These are phyloP conservation scores for Balansia obtecta DNA, from an alignment of 2,329 filamentous ascomycete species.

Conservation along the genomic window DNA sequence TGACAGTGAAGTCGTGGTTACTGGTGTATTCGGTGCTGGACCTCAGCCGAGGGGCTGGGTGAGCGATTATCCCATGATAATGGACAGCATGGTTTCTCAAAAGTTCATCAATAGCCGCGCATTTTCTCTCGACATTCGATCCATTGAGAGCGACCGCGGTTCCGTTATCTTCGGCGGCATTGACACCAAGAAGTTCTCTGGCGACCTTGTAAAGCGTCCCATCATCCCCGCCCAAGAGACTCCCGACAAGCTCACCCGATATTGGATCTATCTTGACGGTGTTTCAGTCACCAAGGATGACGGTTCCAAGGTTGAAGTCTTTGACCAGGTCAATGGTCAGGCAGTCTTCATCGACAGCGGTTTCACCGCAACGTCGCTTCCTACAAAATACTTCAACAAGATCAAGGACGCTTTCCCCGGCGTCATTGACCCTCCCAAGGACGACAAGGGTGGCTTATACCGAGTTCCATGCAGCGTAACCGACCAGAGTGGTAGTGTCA, in stretches of 20 bases:
- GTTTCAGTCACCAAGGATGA: slow-evolving; percentile 22
- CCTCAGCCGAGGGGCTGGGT: slow-evolving; percentile 22
- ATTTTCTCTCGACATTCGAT: slow-evolving; percentile 23
- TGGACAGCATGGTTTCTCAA: slow-evolving; percentile 22
- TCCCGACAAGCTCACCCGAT: slow-evolving; percentile 23
- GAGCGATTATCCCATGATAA: slow-evolving; percentile 20
- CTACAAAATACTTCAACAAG: slow-evolving; percentile 36
- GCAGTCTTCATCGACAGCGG: slow-evolving; percentile 53
- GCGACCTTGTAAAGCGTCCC: slow-evolving; percentile 40
- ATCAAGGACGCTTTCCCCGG: slow-evolving; percentile 29
- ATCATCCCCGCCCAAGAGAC: slow-evolving; percentile 33
- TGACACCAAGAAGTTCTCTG: slow-evolving; percentile 42
- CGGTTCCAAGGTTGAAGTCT: slow-evolving; percentile 29
- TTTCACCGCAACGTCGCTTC: slow-evolving; percentile 54
- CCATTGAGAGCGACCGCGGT: slow-evolving; percentile 17
- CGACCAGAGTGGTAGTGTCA: slow-evolving; percentile 26
- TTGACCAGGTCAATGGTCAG: slow-evolving; percentile 24
- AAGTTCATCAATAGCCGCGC: slow-evolving; percentile 25
- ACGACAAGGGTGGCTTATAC: slow-evolving; percentile 26
- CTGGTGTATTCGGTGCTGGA: slow-evolving; percentile 24
- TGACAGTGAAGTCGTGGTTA: slow-evolving; percentile 15
- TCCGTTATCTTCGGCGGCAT: slow-evolving; percentile 42
- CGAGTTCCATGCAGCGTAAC: slow-evolving; percentile 31
- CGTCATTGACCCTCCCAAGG: slow-evolving; percentile 4
- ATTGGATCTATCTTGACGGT: slow-evolving; percentile 29